Evolutionary conservation across 176 grass and related monocot species (phyloP).

Genomic region (Elaeis guineensis): DNA sequence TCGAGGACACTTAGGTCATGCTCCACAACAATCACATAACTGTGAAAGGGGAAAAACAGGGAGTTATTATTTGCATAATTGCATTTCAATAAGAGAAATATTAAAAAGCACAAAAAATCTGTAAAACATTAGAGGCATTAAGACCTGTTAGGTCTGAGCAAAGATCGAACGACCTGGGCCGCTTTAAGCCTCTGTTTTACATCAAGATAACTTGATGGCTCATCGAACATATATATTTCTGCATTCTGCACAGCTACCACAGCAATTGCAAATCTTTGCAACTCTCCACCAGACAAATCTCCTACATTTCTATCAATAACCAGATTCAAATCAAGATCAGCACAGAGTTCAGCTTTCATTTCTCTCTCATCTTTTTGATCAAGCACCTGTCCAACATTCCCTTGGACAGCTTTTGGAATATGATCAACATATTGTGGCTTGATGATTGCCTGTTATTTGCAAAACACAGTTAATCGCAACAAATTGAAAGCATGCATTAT

Average conservation of each 20-base stretch:
- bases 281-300: slow-evolving; percentile 73
- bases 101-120: too few relatives aligned
- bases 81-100: too few relatives aligned
- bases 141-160: too few relatives aligned
- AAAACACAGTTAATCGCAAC: too few relatives aligned
- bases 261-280: slow-evolving; percentile 90
- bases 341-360: slow-evolving; percentile 39
- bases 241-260: slow-evolving; percentile 77
- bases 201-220: slow-evolving; percentile 82
- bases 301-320: slow-evolving; percentile 51
- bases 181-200: slow-evolving; percentile 93
- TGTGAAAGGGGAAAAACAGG: too few relatives aligned
- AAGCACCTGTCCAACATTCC: slow-evolving; percentile 58
- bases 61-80: too few relatives aligned
- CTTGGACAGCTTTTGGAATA: slow-evolving; percentile 61
- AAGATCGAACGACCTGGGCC: neutral
- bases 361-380: slow-evolving; percentile 41
- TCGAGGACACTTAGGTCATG: too few relatives aligned
- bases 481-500: too few relatives aligned
- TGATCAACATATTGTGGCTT: slow-evolving; percentile 69
- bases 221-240: slow-evolving; percentile 82
- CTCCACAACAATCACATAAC: too few relatives aligned
- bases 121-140: too few relatives aligned
- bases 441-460: slow-evolving; percentile 40
- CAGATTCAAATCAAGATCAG: slow-evolving; percentile 56